A percentile compares a stretch with the other conserved stretches of the same genome.
phyloP scores from a whole-genome alignment of 352 stramenopile species.

The Globisporangium parvum region DNA sequence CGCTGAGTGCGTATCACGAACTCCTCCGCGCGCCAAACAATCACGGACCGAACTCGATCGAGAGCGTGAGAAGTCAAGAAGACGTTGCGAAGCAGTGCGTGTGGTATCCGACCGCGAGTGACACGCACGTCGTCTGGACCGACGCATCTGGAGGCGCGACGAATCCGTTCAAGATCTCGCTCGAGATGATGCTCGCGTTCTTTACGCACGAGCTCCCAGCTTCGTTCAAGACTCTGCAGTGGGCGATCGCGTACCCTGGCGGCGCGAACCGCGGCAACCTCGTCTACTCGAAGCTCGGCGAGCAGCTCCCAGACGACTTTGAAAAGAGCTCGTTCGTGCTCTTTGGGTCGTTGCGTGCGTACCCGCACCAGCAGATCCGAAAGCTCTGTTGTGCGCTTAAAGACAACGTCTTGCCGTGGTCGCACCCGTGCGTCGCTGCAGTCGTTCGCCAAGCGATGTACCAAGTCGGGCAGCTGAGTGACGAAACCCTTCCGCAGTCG shows the following conservation, averaged over 20 bases:
- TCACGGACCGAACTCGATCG: slow-evolving; percentile 13
- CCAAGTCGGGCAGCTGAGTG: slow-evolving; percentile 33
- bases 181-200: slow-evolving; percentile 14
- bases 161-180: slow-evolving; percentile 34
- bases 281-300: slow-evolving; percentile 30
- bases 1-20: neutral
- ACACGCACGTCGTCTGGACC: slow-evolving; percentile 24
- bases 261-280: slow-evolving; percentile 32
- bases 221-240: slow-evolving; percentile 21
- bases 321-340: slow-evolving; percentile 23
- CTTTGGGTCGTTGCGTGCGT: slow-evolving; percentile 34
- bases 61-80: slow-evolving; percentile 13
- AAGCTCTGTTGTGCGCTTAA: slow-evolving; percentile 39
- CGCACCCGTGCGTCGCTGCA: slow-evolving; percentile 21
- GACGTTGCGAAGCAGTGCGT: slow-evolving; percentile 24
- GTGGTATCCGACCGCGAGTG: slow-evolving; percentile 23
- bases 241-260: slow-evolving; percentile 38
- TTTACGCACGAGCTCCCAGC: slow-evolving; percentile 30
- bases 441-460: slow-evolving; percentile 44
- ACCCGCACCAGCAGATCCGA: slow-evolving; percentile 40
- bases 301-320: slow-evolving; percentile 14
- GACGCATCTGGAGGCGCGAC: slow-evolving; percentile 12
- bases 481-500: slow-evolving; percentile 15
- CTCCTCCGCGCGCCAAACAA: neutral
- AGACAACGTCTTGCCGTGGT: slow-evolving; percentile 38